phyloP scores from a whole-genome alignment of 1,284 basidiomycete genomes.

The Garcileccinum viscosum region DNA sequence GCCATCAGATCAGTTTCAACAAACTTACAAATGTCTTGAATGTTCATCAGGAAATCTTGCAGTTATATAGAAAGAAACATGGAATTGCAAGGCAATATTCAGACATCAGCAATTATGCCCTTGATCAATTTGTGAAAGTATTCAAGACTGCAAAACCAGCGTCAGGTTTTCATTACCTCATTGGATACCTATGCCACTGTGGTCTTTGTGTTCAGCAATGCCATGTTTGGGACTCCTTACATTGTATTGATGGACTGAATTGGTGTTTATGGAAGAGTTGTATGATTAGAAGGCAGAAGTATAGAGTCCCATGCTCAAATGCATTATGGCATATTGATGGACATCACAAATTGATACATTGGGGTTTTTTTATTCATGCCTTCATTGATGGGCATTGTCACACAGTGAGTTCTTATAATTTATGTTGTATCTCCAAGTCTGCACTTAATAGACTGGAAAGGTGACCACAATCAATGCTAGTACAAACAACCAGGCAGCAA shows the following conservation, averaged over 20 bases:
- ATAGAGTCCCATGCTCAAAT: neutral
- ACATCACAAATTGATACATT: neutral
- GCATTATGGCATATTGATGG: neutral
- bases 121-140: too few relatives aligned
- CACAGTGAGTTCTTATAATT: too few relatives aligned
- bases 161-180: too few relatives aligned
- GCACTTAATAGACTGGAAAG: too few relatives aligned
- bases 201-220: too few relatives aligned
- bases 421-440: too few relatives aligned
- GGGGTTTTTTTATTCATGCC: neutral
- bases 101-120: conserved; percentile 19
- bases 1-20: conserved; percentile 15
- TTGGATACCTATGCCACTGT: too few relatives aligned
- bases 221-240: too few relatives aligned
- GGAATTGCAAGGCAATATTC: conserved; percentile 19
- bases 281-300: neutral
- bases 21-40: conserved; percentile 25
- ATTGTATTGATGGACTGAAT: too few relatives aligned
- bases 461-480: too few relatives aligned
- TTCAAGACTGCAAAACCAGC: too few relatives aligned
- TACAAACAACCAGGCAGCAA: too few relatives aligned
- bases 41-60: conserved; percentile 24
- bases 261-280: neutral
- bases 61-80: conserved; percentile 14
- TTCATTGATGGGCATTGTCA: neutral